A percentile compares a stretch with the other conserved stretches of the same genome.
Conservation (phyloP, 257 asterid species). For the Nicotiana tabacum region DNA sequence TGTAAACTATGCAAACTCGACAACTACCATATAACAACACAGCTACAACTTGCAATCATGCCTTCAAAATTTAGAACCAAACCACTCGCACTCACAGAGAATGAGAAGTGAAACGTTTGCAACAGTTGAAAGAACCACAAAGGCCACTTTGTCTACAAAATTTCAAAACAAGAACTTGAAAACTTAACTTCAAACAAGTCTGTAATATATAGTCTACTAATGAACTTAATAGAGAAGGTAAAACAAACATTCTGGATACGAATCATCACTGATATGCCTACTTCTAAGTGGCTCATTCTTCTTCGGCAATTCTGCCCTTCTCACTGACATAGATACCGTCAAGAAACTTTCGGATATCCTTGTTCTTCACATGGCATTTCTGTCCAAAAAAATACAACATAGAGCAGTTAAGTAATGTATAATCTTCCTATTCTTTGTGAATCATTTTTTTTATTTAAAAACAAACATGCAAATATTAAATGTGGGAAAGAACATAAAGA, state of each 20-base stretch:
- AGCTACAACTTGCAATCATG: neutral
- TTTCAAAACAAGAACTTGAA: conserved; percentile 5
- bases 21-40: neutral
- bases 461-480: neutral
- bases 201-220: neutral
- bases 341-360: conserved; percentile 16
- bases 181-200: conserved; percentile 1
- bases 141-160: neutral
- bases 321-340: conserved; percentile 13
- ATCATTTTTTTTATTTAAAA: neutral
- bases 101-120: neutral
- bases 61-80: neutral
- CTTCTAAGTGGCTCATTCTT: neutral
- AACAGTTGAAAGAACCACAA: neutral
- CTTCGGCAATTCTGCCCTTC: conserved; percentile 5
- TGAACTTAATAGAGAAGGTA: neutral
- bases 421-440: neutral
- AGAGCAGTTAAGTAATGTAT: neutral
- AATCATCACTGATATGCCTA: neutral
- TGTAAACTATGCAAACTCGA: neutral
- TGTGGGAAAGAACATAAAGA: neutral
- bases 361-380: conserved; percentile 14
- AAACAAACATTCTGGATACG: neutral
- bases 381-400: neutral
- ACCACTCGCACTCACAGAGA: neutral